Evolutionary conservation across 257 asterid species (phyloP), one percentile per base, ranked within the genome.

Genomic region (Pogostemon cablin): DNA sequence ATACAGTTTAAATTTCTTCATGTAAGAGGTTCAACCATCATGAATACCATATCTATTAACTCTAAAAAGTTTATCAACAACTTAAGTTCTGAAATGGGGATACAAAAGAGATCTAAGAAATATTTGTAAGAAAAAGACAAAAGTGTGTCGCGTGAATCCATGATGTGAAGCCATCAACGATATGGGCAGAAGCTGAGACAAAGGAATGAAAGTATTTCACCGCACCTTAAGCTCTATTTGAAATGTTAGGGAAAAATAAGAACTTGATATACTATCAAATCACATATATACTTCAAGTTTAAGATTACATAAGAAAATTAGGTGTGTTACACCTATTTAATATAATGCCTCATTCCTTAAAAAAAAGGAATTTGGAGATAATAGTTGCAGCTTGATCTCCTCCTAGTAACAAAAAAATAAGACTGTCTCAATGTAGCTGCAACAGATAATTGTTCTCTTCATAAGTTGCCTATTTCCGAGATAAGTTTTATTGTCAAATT

Each of bases 391-490:
- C 98, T 78, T 79, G 98, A 77, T 93, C 99, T 52, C 90, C 87
- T 46, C 98, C 99, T 69, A 93, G 76, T 79, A 91, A n/a, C n/a
- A n/a, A n/a, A 80, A 81, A 91, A 91, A 84, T 93, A 93, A 4
- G 98, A 98, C 81, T 91, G 99, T 80, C 96, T 89, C 50, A 91
- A 75, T 40, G 98, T 96, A 65, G 96, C 97, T 17, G 89, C 83
- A 38, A 96, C 96, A 8, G 96, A 91, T 75, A 93, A 76, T 38
- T 96, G 82, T 2, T 93, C 88, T 73, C 89, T 77, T 72, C 79
- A 63, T 12, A 79, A 62, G 60, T 55, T 75, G 3, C 96, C 87
- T 79, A 96, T 84, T 83, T 87, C 88, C 0, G 98, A 85, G 41
- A 93, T 67, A 39, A 93, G 95, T 57, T 91, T 93, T 0, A 91